phyloP scores from a whole-genome alignment of 768 basidiomycete genomes.

The Termitomyces eurrhizus region DNA sequence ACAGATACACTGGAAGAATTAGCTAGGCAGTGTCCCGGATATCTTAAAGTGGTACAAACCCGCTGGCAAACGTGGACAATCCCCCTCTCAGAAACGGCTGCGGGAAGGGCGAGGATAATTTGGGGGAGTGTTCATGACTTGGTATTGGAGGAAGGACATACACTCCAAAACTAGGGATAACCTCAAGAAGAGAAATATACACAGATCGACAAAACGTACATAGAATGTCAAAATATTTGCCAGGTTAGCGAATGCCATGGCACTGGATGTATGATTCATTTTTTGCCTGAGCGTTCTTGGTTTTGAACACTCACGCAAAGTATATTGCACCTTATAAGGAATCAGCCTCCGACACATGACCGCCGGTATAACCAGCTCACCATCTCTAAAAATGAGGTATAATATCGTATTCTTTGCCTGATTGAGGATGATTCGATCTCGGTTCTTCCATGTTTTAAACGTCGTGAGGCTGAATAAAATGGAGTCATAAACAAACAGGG shows the following conservation, averaged over 20 bases:
- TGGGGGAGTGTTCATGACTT: neutral
- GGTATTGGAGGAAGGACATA: conserved; percentile 9
- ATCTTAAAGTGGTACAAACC: conserved; percentile 27
- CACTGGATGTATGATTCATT: conserved; percentile 22
- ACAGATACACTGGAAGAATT: conserved; percentile 38
- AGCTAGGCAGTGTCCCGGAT: neutral
- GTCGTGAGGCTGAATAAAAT: conserved; percentile 47
- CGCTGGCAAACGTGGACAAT: conserved; percentile 46
- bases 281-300: neutral
- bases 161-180: conserved; percentile 22
- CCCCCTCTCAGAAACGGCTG: conserved; percentile 44
- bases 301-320: conserved; percentile 39
- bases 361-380: conserved; percentile 23
- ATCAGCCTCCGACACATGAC: neutral
- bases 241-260: conserved; percentile 33
- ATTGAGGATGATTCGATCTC: conserved; percentile 24
- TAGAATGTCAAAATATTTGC: conserved; percentile 19
- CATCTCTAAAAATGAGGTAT: conserved; percentile 43
- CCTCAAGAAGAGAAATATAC: neutral
- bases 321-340: conserved; percentile 45
- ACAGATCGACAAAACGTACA: conserved; percentile 16
- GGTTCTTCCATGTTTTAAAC: conserved; percentile 36
- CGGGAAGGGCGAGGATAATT: neutral
- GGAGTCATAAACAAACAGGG: conserved; percentile 44
- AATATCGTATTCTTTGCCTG: conserved; percentile 29